A percentile compares a stretch with the other conserved stretches of the same genome.
phyloP scores from a whole-genome alignment of 208 protist genomes.

The Trypanosoma melophagium region DNA sequence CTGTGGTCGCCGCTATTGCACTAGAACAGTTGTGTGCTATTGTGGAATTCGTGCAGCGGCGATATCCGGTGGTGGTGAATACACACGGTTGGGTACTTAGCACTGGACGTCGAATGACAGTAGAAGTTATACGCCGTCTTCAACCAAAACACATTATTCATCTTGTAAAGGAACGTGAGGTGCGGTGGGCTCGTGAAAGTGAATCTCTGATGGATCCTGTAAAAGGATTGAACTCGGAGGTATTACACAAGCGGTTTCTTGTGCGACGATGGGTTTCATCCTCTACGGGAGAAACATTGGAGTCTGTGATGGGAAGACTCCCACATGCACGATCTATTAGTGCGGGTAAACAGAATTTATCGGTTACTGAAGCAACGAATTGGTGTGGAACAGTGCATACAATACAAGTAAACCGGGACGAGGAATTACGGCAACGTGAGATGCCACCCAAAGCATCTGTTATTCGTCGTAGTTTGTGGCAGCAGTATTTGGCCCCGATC shows the following conservation, averaged over 20 bases:
- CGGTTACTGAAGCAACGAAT: neutral
- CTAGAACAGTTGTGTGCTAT: constrained; percentile 47
- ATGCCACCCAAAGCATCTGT: constrained; percentile 38
- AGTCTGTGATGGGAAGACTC: constrained; percentile 36
- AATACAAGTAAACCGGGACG: constrained; percentile 31
- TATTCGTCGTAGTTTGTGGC: constrained; percentile 56
- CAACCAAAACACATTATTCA: constrained; percentile 75
- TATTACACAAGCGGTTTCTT: constrained; percentile 66
- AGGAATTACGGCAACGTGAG: constrained; percentile 5
- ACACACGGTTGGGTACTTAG: constrained; percentile 90
- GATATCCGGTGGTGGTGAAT: constrained; percentile 81
- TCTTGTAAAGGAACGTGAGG: constrained; percentile 45
- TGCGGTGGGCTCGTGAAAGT: constrained; percentile 50
- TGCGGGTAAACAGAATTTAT: neutral
- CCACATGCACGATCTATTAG: constrained; percentile 32
- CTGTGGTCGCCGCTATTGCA: constrained; percentile 45
- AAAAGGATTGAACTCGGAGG: constrained; percentile 66
- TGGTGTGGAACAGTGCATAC: constrained; percentile 29
- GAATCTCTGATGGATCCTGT: constrained; percentile 41
- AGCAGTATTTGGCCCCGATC: constrained; percentile 58
- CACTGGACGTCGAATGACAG: constrained; percentile 71
- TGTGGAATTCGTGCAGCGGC: constrained; percentile 28
- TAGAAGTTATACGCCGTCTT: constrained; percentile 74
- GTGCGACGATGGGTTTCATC: constrained; percentile 23
- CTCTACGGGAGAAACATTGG: neutral